Percentiles rank a stretch among this genome's conserved stretches.
These are phyloP conservation scores for Bauhinia variegata DNA, from an alignment of 306 rosid genomes.

Conservation along the genomic window DNA sequence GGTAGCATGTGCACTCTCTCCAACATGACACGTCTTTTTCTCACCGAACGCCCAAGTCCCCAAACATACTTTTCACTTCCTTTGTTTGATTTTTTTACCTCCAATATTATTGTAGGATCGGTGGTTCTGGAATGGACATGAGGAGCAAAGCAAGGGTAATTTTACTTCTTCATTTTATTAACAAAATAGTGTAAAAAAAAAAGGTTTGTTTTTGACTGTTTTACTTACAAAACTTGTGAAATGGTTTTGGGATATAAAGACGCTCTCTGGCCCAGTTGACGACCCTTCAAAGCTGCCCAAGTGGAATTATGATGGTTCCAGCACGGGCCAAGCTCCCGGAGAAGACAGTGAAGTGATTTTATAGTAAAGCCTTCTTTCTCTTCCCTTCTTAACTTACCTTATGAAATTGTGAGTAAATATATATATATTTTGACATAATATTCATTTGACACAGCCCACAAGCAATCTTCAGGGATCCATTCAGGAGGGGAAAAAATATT, in stretches of 20 bases:
- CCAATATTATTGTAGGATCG: constrained; percentile 61
- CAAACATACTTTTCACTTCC: neutral
- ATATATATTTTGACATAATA: no score
- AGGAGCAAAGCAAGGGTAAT: constrained; percentile 95
- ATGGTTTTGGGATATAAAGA: constrained; percentile 47
- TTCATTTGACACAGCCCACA: constrained; percentile 93
- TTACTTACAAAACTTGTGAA: neutral
- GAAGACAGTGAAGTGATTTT: constrained; percentile 85
- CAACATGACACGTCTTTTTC: neutral
- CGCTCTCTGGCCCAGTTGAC: constrained; percentile 69
- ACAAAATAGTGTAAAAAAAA: neutral
- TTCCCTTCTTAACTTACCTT: neutral
- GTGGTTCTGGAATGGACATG: constrained; percentile 88
- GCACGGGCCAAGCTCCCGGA: constrained; percentile 95
- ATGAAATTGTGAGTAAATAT: no score
- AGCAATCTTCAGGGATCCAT: constrained; percentile 90
- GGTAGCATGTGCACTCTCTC: no score
- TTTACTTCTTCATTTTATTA: constrained; percentile 22
- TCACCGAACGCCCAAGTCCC: neutral
- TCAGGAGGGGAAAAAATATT: constrained; percentile 80
- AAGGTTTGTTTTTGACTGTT: neutral
- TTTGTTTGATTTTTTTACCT: neutral
- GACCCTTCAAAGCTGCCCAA: constrained; percentile 84
- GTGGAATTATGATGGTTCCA: constrained; percentile 95
- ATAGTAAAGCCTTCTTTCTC: constrained; percentile 48